Evolutionary conservation across 768 basidiomycete species (phyloP).

Genomic region (Sarcodon aspratus): DNA sequence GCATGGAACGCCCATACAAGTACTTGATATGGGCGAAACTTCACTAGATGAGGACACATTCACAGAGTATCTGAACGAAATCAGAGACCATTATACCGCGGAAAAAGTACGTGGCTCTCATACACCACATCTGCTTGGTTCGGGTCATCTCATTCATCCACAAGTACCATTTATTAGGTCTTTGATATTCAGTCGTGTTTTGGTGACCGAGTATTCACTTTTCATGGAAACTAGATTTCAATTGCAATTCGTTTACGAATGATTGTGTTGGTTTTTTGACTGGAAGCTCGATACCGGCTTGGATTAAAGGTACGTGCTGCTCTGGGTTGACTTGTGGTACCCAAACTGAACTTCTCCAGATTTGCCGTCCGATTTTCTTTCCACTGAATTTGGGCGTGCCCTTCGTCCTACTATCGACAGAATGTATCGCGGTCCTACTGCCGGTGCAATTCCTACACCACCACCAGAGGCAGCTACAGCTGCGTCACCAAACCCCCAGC

Average conservation of each 20-base stretch:
- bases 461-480: conserved; percentile 17
- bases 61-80: conserved; percentile 66
- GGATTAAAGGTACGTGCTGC: conserved; percentile 56
- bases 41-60: conserved; percentile 78
- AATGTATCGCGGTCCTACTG: conserved; percentile 62
- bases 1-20: conserved; percentile 66
- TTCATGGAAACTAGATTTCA: conserved; percentile 49
- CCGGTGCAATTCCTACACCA: conserved; percentile 26
- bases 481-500: conserved; percentile 33
- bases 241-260: conserved; percentile 92
- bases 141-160: background rate
- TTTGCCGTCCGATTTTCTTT: conserved; percentile 74
- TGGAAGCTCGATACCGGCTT: conserved; percentile 67
- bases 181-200: background rate
- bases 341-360: conserved; percentile 25
- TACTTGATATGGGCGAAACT: conserved; percentile 71
- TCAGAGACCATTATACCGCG: conserved; percentile 75
- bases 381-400: conserved; percentile 79
- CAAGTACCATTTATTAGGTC: conserved; percentile 82
- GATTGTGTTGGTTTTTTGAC: conserved; percentile 84
- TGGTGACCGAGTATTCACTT: background rate
- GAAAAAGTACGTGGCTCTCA: conserved; percentile 53
- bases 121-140: background rate
- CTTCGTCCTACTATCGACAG: conserved; percentile 85
- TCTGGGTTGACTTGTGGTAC: background rate